These are phyloP conservation scores for Ascochyta clinopodiicola DNA, from an alignment of 2,329 filamentous ascomycete genomes.

Conservation along the genomic window DNA sequence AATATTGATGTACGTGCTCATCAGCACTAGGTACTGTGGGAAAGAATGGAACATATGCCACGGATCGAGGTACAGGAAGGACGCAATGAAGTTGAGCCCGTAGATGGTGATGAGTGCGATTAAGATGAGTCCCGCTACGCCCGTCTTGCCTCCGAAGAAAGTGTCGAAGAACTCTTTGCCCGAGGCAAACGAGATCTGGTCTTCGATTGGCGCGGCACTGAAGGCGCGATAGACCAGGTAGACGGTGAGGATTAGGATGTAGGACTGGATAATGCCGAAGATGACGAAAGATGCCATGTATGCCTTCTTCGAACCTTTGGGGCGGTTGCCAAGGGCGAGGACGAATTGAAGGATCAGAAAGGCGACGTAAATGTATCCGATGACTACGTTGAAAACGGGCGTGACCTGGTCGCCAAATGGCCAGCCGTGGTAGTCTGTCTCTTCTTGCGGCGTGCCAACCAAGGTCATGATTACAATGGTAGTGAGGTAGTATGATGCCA, in stretches of 20 bases:
- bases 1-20: conserved; percentile 97
- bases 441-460: conserved; percentile 63
- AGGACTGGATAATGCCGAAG: conserved; percentile 84
- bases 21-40: conserved; percentile 82
- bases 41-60: conserved; percentile 99
- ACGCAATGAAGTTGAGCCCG: conserved; percentile 53
- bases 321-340: conserved; percentile 88
- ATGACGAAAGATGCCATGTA: conserved; percentile 86
- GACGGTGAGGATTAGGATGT: conserved; percentile 81
- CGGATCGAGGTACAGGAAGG: conserved; percentile 93
- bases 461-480: conserved; percentile 95
- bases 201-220: conserved; percentile 51
- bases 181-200: conserved; percentile 68
- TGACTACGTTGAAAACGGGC: conserved; percentile 82
- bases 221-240: conserved; percentile 86
- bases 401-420: conserved; percentile 84
- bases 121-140: conserved; percentile 85
- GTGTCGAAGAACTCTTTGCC: conserved; percentile 73
- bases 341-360: conserved; percentile 93
- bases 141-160: conserved; percentile 72
- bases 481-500: conserved; percentile 89
- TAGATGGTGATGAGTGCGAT: conserved; percentile 66
- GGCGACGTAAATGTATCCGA: conserved; percentile 87
- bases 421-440: conserved; percentile 66
- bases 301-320: conserved; percentile 86